Conservation (phyloP, 805 yeast genomes). For the Candida peoriensis region DNA sequence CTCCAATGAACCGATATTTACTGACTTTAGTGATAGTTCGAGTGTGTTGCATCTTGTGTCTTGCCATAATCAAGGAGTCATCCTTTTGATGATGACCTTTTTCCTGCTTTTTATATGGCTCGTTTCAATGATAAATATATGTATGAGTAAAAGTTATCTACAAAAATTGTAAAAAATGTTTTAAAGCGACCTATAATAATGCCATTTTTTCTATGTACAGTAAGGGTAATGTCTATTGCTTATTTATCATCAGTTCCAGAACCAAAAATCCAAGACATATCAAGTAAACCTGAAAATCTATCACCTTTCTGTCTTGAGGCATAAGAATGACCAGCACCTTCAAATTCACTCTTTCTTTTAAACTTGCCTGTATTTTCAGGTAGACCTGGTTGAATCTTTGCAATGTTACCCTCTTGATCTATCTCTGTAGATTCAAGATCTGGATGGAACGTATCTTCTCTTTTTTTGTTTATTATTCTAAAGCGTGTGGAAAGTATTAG, state of each 20-base stretch:
- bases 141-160: too few relatives aligned
- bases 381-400: slow-evolving; percentile 49
- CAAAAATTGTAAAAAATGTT: too few relatives aligned
- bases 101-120: background rate
- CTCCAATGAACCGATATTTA: background rate
- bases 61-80: too few relatives aligned
- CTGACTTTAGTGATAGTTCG: background rate
- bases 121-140: too few relatives aligned
- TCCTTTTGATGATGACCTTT: background rate
- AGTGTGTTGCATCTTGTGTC: too few relatives aligned
- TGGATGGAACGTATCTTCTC: slow-evolving; percentile 32
- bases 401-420: slow-evolving; percentile 18
- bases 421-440: slow-evolving; percentile 14
- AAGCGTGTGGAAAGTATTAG: slow-evolving; percentile 3
- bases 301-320: slow-evolving; percentile 56
- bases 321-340: slow-evolving; percentile 63
- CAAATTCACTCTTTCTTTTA: slow-evolving; percentile 55
- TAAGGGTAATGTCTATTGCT: background rate
- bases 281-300: slow-evolving; percentile 25
- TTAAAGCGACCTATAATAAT: too few relatives aligned
- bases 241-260: slow-evolving; percentile 9
- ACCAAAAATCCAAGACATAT: slow-evolving; percentile 20
- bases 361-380: slow-evolving; percentile 36
- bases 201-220: too few relatives aligned
- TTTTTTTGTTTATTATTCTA: slow-evolving; percentile 28